Percentiles rank a stretch among this genome's conserved stretches.
phyloP scores from a whole-genome alignment of 257 asterid species.

The Nicotiana tomentosiformis region DNA sequence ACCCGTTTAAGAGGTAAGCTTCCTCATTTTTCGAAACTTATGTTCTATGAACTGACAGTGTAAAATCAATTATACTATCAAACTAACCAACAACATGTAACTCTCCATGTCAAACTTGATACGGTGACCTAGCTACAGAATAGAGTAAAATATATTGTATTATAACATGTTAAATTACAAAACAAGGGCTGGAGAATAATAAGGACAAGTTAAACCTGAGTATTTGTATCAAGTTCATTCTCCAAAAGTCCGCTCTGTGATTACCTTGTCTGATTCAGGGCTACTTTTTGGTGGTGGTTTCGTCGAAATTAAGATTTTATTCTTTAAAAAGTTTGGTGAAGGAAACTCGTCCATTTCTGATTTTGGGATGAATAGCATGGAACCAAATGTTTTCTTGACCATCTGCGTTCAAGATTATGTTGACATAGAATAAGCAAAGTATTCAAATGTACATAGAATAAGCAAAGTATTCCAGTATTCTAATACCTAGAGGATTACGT shows the following conservation, averaged over 20 bases:
- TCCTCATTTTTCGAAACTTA: too few relatives aligned
- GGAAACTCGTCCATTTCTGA: constrained; percentile 12
- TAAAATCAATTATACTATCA: too few relatives aligned
- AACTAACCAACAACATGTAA: too few relatives aligned
- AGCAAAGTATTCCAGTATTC: neutral
- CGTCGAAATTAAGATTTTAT: constrained; percentile 17
- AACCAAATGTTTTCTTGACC: constrained; percentile 13
- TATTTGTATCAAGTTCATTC: neutral
- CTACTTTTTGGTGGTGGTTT: constrained; percentile 13
- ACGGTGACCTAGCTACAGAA: too few relatives aligned
- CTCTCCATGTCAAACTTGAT: too few relatives aligned
- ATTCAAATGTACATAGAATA: too few relatives aligned
- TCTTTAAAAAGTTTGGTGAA: constrained; percentile 16
- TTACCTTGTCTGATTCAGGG: neutral
- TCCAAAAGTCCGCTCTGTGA: neutral
- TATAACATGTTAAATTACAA: too few relatives aligned
- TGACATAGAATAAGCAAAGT: too few relatives aligned
- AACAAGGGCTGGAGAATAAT: neutral
- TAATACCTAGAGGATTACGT: neutral
- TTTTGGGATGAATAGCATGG: constrained; percentile 17
- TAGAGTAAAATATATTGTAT: too few relatives aligned
- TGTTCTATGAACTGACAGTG: too few relatives aligned
- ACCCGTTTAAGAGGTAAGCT: too few relatives aligned
- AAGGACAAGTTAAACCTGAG: neutral
- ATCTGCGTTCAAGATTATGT: constrained; percentile 11